A percentile compares a stretch with the other conserved stretches of the same genome.
phyloP scores from a whole-genome alignment of 164 flowering plant species.

The Kingdonia uniflora region DNA sequence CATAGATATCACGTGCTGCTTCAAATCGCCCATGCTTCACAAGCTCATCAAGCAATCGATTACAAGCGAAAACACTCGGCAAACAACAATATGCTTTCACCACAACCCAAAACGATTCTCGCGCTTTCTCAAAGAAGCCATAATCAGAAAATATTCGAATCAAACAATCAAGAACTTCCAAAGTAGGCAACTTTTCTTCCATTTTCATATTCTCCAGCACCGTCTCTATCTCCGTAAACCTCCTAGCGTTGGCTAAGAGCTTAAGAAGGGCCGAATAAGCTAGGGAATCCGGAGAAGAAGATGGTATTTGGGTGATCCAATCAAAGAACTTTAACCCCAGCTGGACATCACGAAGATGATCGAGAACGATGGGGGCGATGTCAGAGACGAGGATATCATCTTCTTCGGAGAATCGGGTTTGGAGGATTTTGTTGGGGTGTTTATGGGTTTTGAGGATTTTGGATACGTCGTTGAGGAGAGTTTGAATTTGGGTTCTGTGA shows the following conservation, averaged over 20 bases:
- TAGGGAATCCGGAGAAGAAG: conserved; percentile 28
- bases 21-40: conserved; percentile 23
- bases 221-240: conserved; percentile 35
- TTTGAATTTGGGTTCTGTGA: conserved; percentile 19
- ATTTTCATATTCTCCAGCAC: conserved; percentile 27
- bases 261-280: conserved; percentile 60
- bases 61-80: conserved; percentile 51
- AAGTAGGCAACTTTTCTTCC: conserved; percentile 29
- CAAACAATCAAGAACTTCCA: conserved; percentile 35
- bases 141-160: conserved; percentile 39
- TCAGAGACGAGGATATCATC: conserved; percentile 33
- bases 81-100: conserved; percentile 15
- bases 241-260: conserved; percentile 38
- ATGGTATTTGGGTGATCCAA: conserved; percentile 24
- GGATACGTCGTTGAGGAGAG: conserved; percentile 26
- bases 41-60: conserved; percentile 46
- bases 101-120: conserved; percentile 27
- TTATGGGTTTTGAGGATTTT: conserved; percentile 31
- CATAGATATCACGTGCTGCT: conserved; percentile 33
- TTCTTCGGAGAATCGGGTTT: conserved; percentile 25
- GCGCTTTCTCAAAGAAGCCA: conserved; percentile 45
- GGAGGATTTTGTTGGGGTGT: conserved; percentile 32
- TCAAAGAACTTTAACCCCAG: conserved; percentile 52
- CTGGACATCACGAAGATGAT: conserved; percentile 30
- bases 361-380: conserved; percentile 49